Conservation (phyloP, 1,284 basidiomycete species). For the Thecaphora frezii region DNA sequence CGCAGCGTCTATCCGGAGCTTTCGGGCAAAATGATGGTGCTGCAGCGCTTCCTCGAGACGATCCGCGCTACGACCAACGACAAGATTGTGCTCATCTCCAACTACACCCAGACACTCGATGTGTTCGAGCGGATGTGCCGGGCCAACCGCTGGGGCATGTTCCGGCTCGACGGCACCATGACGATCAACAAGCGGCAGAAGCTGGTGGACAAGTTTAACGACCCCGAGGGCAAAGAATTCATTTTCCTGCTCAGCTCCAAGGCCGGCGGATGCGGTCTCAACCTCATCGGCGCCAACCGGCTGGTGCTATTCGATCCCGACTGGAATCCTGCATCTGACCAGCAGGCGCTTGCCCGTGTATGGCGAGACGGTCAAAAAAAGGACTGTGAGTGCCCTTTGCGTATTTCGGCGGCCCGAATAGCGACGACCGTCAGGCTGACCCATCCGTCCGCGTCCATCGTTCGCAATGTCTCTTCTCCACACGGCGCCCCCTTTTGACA, state of each 20-base stretch:
- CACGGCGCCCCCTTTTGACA: constrained; percentile 58
- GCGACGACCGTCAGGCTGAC: too few relatives aligned
- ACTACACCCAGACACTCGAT: constrained; percentile 96
- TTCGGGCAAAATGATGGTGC: constrained; percentile 71
- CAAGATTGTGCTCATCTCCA: constrained; percentile 98
- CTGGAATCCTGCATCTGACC: constrained; percentile 98
- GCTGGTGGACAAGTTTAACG: constrained; percentile 94
- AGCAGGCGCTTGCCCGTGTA: constrained; percentile 95
- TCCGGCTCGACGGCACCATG: constrained; percentile 93
- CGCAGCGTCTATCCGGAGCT: constrained; percentile 45
- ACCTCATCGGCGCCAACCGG: constrained; percentile 94
- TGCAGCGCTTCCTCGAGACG: constrained; percentile 66
- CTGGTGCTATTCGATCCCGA: constrained; percentile 96
- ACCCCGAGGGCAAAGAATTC: constrained; percentile 91
- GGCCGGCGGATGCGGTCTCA: constrained; percentile 97
- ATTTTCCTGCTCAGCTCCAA: constrained; percentile 97
- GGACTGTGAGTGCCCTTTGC: constrained; percentile 45
- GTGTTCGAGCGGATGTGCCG: constrained; percentile 62
- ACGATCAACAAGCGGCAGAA: constrained; percentile 91
- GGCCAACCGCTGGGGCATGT: constrained; percentile 77
- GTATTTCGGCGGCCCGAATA: too few relatives aligned
- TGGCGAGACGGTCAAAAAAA: constrained; percentile 99
- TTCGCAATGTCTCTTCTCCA: neutral
- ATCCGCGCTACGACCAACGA: constrained; percentile 64
- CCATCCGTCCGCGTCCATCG: too few relatives aligned